Percentiles rank a stretch among this genome's conserved stretches.
These are phyloP conservation scores for Hypoxylon sp. DNA, from an alignment of 2,329 filamentous ascomycete species.

Conservation along the genomic window DNA sequence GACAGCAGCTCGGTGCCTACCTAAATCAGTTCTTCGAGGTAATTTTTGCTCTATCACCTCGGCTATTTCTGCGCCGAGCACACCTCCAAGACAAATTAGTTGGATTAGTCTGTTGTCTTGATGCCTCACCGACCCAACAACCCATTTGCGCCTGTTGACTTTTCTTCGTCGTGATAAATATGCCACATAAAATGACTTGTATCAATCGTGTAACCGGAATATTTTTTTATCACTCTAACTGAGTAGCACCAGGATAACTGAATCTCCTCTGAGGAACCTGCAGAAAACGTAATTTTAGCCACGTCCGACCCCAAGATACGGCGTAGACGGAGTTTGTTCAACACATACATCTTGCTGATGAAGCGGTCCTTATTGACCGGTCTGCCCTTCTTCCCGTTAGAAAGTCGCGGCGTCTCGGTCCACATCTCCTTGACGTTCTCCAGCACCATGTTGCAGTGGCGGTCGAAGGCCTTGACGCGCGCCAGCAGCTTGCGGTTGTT, in stretches of 20 bases:
- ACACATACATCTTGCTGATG: constrained; percentile 94
- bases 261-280: constrained; percentile 88
- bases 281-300: constrained; percentile 19
- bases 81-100: constrained; percentile 13
- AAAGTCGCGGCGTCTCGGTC: constrained; percentile 89
- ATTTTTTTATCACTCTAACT: constrained; percentile 64
- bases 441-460: constrained; percentile 99
- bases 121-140: constrained; percentile 7
- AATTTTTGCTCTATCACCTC: constrained; percentile 10
- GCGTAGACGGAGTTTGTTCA: not conserved
- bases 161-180: constrained; percentile 20
- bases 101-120: constrained; percentile 21
- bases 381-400: constrained; percentile 87
- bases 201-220: constrained; percentile 14
- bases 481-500: constrained; percentile 99
- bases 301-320: constrained; percentile 4
- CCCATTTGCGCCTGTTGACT: constrained; percentile 21
- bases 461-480: constrained; percentile 97
- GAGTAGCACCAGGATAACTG: constrained; percentile 86
- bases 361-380: constrained; percentile 98
- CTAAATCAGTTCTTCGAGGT: constrained; percentile 11
- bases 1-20: constrained; percentile 18
- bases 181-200: constrained; percentile 16
- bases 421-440: constrained; percentile 99
- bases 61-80: constrained; percentile 17